These are phyloP conservation scores for Pulveroboletus sp. DNA, from an alignment of 768 basidiomycete genomes.

Conservation along the genomic window DNA sequence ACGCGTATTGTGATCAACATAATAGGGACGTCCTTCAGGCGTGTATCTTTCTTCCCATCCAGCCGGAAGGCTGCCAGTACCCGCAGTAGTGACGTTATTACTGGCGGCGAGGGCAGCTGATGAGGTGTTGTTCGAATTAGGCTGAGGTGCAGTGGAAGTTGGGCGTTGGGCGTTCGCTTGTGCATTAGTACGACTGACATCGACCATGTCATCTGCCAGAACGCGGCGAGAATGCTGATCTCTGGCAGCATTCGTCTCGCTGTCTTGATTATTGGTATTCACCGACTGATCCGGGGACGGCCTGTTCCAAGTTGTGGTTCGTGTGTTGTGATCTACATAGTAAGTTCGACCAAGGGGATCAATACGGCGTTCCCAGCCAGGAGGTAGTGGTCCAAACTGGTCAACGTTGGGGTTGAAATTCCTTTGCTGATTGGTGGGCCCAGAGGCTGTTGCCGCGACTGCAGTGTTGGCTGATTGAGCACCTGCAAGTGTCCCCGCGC, in stretches of 20 bases:
- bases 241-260: slow-evolving; percentile 80
- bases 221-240: slow-evolving; percentile 84
- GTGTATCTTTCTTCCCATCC: slow-evolving; percentile 99
- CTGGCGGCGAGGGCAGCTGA: slow-evolving; percentile 50
- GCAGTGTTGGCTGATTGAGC: slow-evolving; percentile 21
- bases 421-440: slow-evolving; percentile 51
- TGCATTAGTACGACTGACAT: slow-evolving; percentile 52
- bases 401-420: slow-evolving; percentile 96
- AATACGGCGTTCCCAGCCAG: slow-evolving; percentile 95
- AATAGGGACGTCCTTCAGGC: slow-evolving; percentile 97
- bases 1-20: slow-evolving; percentile 98
- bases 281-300: slow-evolving; percentile 76
- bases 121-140: slow-evolving; percentile 33
- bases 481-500: slow-evolving; percentile 16
- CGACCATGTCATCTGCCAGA: slow-evolving; percentile 83
- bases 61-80: slow-evolving; percentile 85
- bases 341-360: slow-evolving; percentile 96
- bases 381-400: slow-evolving; percentile 86
- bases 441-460: slow-evolving; percentile 34
- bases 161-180: slow-evolving; percentile 41
- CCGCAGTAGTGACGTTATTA: slow-evolving; percentile 59
- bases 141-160: slow-evolving; percentile 30
- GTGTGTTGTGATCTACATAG: slow-evolving; percentile 98
- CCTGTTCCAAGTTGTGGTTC: slow-evolving; percentile 96
- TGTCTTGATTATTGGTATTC: slow-evolving; percentile 69